Conservation (phyloP, 1,284 basidiomycete genomes). For the Exobasidium cylindrosporum region DNA sequence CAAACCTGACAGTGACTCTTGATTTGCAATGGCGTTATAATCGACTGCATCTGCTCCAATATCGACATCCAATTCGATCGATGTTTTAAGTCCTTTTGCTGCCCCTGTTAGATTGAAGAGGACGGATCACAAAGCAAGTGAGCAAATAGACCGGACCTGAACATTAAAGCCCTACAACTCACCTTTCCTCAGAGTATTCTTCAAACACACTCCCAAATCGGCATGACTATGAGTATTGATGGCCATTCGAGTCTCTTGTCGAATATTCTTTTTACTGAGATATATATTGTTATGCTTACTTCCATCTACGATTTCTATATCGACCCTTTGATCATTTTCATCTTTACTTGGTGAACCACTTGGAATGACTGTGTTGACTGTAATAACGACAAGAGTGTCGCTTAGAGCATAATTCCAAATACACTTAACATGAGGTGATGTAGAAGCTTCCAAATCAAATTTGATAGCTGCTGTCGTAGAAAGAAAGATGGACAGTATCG, state of each 20-base stretch:
- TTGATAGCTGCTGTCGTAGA: conserved; percentile 37
- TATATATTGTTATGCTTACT: conserved; percentile 84
- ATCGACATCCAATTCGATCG: conserved; percentile 90
- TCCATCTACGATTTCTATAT: conserved; percentile 91
- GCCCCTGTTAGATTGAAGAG: too few relatives aligned
- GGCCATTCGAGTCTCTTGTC: conserved; percentile 85
- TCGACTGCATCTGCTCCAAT: conserved; percentile 98
- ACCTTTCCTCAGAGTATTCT: conserved; percentile 63
- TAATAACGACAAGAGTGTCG: conserved; percentile 65
- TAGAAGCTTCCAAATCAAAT: conserved; percentile 40
- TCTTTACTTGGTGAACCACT: conserved; percentile 13
- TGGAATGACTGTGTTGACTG: conserved; percentile 74
- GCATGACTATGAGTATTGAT: conserved; percentile 90
- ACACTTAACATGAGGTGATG: conserved; percentile 39
- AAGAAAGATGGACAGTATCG: conserved; percentile 13
- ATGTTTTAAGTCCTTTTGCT: conserved; percentile 26
- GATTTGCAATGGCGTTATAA: conserved; percentile 98
- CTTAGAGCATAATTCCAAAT: conserved; percentile 55
- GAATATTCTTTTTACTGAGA: conserved; percentile 80
- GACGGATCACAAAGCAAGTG: too few relatives aligned
- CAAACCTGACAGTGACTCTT: conserved; percentile 89
- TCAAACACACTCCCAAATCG: conserved; percentile 92
- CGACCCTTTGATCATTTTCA: conserved; percentile 59
- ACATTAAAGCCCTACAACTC: too few relatives aligned
- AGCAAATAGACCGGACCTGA: too few relatives aligned